Evolutionary conservation across 148 eudicot species (phyloP).

Genomic region (Pouteria glomerata): DNA sequence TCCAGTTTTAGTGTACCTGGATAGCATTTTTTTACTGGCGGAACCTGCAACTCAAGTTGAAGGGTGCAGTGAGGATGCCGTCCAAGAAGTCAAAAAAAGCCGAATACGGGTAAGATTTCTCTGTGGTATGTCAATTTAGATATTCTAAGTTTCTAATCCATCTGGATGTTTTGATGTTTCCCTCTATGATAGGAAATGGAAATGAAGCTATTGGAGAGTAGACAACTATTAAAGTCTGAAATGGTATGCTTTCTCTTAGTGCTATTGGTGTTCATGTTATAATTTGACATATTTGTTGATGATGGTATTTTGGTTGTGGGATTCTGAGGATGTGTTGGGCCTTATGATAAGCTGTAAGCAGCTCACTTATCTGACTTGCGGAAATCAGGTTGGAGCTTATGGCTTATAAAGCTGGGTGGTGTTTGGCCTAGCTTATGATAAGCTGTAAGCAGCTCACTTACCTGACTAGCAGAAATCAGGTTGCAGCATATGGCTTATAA

Average conservation of each 20-base stretch:
- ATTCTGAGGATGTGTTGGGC: not conserved
- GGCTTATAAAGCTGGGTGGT: constrained; percentile 6
- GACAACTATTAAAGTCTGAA: constrained; percentile 56
- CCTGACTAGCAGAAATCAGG: not conserved
- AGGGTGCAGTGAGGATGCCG: constrained; percentile 77
- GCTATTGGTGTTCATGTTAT: not conserved
- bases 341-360: not conserved
- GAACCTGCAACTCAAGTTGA: constrained; percentile 93
- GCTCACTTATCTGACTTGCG: not conserved
- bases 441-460: not conserved
- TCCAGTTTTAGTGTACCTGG: constrained; percentile 86
- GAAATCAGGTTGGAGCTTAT: constrained; percentile 4
- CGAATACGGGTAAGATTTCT: constrained; percentile 60
- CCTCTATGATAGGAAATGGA: constrained; percentile 67
- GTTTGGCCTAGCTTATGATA: not conserved
- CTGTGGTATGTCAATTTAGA: not conserved
- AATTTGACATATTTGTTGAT: constrained; percentile 3
- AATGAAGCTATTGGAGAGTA: constrained; percentile 80
- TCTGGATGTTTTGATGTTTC: not conserved
- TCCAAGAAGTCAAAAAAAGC: constrained; percentile 81
- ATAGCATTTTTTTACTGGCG: constrained; percentile 78
- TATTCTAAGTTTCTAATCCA: not conserved
- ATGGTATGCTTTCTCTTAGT: constrained; percentile 44
- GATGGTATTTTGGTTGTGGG: not conserved
- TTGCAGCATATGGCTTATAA: constrained; percentile 6